Evolutionary conservation across 495 filamentous ascomycete genomes (phyloP), one percentile per base, ranked within the genome.

Genomic region (Polyplosphaeria fusca): DNA sequence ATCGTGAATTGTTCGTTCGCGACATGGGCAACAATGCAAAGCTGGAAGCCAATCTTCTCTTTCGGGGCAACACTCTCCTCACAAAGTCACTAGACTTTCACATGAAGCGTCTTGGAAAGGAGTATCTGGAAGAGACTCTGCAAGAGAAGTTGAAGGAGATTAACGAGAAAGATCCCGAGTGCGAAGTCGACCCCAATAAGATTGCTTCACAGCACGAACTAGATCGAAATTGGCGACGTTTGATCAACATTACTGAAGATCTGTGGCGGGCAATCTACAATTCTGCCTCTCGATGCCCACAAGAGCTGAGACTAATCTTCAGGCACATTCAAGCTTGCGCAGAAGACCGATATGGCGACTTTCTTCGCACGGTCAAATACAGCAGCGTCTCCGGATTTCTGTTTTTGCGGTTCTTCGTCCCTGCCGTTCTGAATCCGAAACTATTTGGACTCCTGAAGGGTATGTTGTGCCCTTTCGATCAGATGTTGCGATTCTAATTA

Each of bases 261-360:
- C 77, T 97, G 0, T 99, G 93, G 93, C 82, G 86, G 45, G 78
- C 83, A 14, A 96, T 99, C 46, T 76, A 82, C 9, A 76, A 72
- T 19, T 91, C 89, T 4, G 81, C 84, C 4, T 74, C 74, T 26
- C 81, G 84, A 42, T 87, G 95, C 67, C 92, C 93, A 12, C 68
- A 88, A 5, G 94, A 97, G 70, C 73, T 99, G 26, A 76, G 93
- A 48, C 81, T 86, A 30, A 88, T 99, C 22, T 85, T 99, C 64
- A 85, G 93, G 63, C 93, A 96, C 63, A 89, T 99, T 39, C 82
- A 90, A 49, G 88, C 89, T 16, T 95, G 94, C 58, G 91, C 93
- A 12, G 93, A 96, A 68, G 93, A 97, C 70, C 85, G 91, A 23
- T 99, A 96, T 73, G 93, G 93, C n/a, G 91, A 95, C 66, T 93